phyloP scores from a whole-genome alignment of 805 yeast genomes.

The Schwanniomyces sp. region DNA sequence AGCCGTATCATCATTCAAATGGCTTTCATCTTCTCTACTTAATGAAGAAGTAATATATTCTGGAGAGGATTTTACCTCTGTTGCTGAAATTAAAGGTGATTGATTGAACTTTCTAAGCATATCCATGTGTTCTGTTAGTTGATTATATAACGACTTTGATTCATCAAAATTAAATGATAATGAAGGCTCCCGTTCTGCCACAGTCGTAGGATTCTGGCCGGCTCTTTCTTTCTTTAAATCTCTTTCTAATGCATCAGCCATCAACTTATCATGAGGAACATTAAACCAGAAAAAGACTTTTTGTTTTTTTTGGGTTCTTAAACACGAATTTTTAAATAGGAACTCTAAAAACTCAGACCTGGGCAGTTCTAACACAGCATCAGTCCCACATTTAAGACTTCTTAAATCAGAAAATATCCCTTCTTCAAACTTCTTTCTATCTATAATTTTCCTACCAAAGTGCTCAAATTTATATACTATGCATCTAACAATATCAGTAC shows the following conservation, averaged over 20 bases:
- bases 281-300: constrained; percentile 96
- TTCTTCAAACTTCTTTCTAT: constrained; percentile 94
- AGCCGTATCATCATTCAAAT: constrained; percentile 19
- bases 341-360: constrained; percentile 82
- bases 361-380: constrained; percentile 86
- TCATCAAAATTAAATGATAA: constrained; percentile 69
- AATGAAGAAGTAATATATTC: constrained; percentile 11
- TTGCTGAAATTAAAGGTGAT: constrained; percentile 4
- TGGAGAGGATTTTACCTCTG: constrained; percentile 10
- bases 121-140: constrained; percentile 43
- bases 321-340: constrained; percentile 79
- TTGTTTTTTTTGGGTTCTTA: constrained; percentile 94
- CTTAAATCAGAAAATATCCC: constrained; percentile 92
- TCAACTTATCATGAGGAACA: constrained; percentile 89
- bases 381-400: constrained; percentile 78
- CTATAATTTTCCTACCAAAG: constrained; percentile 81
- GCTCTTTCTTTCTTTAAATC: constrained; percentile 77
- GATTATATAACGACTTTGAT: constrained; percentile 50
- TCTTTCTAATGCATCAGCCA: constrained; percentile 91
- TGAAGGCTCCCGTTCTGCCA: constrained; percentile 75
- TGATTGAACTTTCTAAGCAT: constrained; percentile 6
- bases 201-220: constrained; percentile 68
- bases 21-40: constrained; percentile 8
- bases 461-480: constrained; percentile 84
- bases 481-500: constrained; percentile 94